Percentiles rank a stretch among this genome's conserved stretches.
These are phyloP conservation scores for Gymnopilus junonius DNA, from an alignment of 768 basidiomycete species.

Conservation along the genomic window DNA sequence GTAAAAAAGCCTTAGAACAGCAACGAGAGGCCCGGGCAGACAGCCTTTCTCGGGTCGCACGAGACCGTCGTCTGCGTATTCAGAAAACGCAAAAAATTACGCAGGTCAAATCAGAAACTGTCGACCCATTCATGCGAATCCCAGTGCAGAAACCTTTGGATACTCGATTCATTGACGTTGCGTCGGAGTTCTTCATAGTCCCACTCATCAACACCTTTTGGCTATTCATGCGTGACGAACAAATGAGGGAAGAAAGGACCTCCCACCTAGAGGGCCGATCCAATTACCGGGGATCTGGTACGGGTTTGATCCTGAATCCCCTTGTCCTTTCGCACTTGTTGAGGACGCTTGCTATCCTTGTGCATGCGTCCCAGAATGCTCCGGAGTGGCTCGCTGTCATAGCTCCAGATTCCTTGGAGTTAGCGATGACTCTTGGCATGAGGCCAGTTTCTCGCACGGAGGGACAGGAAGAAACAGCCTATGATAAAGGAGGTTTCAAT, in stretches of 20 bases:
- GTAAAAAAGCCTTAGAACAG: constrained; percentile 63
- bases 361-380: constrained; percentile 83
- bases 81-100: constrained; percentile 49
- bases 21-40: constrained; percentile 53
- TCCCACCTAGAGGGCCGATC: constrained; percentile 54
- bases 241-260: constrained; percentile 74
- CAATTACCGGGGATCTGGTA: constrained; percentile 74
- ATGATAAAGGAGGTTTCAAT: constrained; percentile 34
- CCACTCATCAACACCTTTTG: constrained; percentile 96
- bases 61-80: constrained; percentile 78
- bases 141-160: not conserved
- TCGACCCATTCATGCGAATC: constrained; percentile 18
- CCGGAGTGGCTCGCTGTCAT: constrained; percentile 81
- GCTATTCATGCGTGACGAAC: constrained; percentile 88
- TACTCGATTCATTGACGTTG: constrained; percentile 67
- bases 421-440: constrained; percentile 81
- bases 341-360: constrained; percentile 74
- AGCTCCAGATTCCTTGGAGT: constrained; percentile 81
- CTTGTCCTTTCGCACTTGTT: constrained; percentile 78
- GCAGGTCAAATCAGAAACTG: constrained; percentile 37
- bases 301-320: constrained; percentile 82
- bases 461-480: constrained; percentile 36
- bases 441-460: constrained; percentile 56
- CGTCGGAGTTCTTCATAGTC: constrained; percentile 86
- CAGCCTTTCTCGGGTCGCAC: constrained; percentile 64